Evolutionary conservation across 148 eudicot species (phyloP).

Genomic region (Beta vulgaris): DNA sequence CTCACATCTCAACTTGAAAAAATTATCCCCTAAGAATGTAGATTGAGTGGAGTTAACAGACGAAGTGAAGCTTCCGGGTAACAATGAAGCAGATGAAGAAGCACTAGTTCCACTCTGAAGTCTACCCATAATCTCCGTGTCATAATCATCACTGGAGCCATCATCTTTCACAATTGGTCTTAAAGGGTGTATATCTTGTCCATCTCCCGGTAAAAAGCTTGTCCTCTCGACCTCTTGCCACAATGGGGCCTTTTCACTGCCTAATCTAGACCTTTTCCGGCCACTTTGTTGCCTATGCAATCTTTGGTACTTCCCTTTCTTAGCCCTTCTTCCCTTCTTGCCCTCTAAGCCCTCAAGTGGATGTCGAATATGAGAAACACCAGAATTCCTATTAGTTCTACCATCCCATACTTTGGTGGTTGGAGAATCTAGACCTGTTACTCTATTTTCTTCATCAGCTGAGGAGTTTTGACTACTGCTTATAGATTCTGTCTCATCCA

Average conservation of each 20-base stretch:
- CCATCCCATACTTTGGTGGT: constrained; percentile 91
- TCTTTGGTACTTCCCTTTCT: constrained; percentile 42
- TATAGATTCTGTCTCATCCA: constrained; percentile 51
- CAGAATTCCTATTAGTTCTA: constrained; percentile 56
- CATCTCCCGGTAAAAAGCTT: constrained; percentile 67
- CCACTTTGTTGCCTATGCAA: constrained; percentile 43
- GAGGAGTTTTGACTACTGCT: constrained; percentile 58
- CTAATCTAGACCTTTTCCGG: constrained; percentile 55
- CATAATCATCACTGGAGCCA: constrained; percentile 83
- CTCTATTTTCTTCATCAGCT: constrained; percentile 67
- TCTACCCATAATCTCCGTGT: constrained; percentile 57
- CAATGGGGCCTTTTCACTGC: constrained; percentile 44
- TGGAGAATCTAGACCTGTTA: constrained; percentile 84
- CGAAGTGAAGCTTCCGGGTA: constrained; percentile 43
- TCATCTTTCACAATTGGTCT: constrained; percentile 50
- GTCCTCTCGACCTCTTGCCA: constrained; percentile 95
- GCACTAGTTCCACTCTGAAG: constrained; percentile 65
- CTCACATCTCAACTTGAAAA: constrained; percentile 92
- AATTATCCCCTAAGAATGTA: constrained; percentile 56
- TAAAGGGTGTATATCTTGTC: constrained; percentile 60
- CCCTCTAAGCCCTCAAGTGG: constrained; percentile 77
- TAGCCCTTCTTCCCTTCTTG: constrained; percentile 44
- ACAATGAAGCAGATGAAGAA: constrained; percentile 64
- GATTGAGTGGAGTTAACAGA: constrained; percentile 46
- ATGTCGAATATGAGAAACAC: constrained; percentile 72